These are phyloP conservation scores for Naganishia vishniacii DNA, from an alignment of 768 basidiomycete species.

Conservation along the genomic window DNA sequence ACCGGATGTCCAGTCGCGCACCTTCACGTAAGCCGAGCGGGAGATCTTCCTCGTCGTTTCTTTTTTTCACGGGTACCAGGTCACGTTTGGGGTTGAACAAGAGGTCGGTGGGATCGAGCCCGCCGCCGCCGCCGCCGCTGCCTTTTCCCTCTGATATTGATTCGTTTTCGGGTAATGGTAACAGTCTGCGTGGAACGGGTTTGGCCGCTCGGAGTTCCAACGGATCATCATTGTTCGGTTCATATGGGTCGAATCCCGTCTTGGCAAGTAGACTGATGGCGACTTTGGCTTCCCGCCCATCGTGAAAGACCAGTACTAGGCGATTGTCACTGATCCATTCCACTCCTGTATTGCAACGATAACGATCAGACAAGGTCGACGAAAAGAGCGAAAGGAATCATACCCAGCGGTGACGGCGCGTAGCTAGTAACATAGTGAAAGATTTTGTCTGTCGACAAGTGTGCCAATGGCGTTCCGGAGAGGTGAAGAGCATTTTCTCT, in stretches of 20 bases:
- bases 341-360: constrained; percentile 33
- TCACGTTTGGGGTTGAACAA: constrained; percentile 14
- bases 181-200: constrained; percentile 38
- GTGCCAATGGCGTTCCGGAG: constrained; percentile 23
- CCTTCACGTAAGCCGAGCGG: constrained; percentile 38
- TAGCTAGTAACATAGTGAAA: constrained; percentile 27
- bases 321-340: constrained; percentile 48
- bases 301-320: constrained; percentile 39
- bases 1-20: constrained; percentile 40
- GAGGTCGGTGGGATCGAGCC: constrained; percentile 3
- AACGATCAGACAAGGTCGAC: background rate
- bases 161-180: constrained; percentile 1
- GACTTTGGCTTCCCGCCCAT: constrained; percentile 35
- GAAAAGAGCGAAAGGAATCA: background rate
- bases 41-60: constrained; percentile 28
- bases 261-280: constrained; percentile 41
- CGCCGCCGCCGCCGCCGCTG: background rate
- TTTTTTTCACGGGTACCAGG: constrained; percentile 5
- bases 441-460: constrained; percentile 25
- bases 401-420: constrained; percentile 26
- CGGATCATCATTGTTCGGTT: constrained; percentile 43
- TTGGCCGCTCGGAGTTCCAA: constrained; percentile 42
- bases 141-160: background rate
- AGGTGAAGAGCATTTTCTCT: constrained; percentile 27
- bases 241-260: constrained; percentile 44